Evolutionary conservation across 2,329 filamentous ascomycete genomes (phyloP), one percentile per base, ranked within the genome.

Genomic region (Colletotrichum musae): DNA sequence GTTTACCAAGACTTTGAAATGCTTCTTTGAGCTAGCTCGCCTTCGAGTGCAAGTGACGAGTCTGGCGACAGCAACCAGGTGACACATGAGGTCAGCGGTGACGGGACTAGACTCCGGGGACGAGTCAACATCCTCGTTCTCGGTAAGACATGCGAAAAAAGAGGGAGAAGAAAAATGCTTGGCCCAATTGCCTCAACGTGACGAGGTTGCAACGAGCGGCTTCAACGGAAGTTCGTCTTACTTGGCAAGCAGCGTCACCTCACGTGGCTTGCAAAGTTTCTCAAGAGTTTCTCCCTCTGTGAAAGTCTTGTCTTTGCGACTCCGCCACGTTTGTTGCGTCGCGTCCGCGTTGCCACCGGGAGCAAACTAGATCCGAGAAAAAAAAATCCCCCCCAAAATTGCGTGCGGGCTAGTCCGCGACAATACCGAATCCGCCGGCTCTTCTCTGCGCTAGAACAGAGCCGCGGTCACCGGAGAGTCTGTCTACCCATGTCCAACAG

Each of bases 351-450:
- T 52, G 51, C 50, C 36, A 41, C 36, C 57, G 67, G 67, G 12
- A 52, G 56, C 45, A 70, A 47, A 66, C 52, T 67, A 43, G n/a
- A 51, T 58, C 51, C 62, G 56, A 24, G 26, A 56, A 32, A 32
- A 36, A 36, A 36, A 12, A 2, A 24, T 24, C 32, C 32, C 28
- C 28, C 32, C 32, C 6, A 32, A 32, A 9, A 36, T 36, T 36
- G 32, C 32, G 32, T 50, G 36, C 50, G 36, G 48, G 18, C 48
- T 16, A n/a, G 47, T 41, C 58, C 58, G 48, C 21, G 48, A 60
- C 43, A 60, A 39, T 7, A 52, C 58, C 58, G 58, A 53, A 12
- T 12, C 45, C 6, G 16, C 16, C 45, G 16, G 16, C 45, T 18
- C 16, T 18, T n/a, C 16, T 18, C 45, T 16, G 45, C 18, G 16